Base-by-base conservation (phyloP, 2,329 filamentous ascomycete genomes). In the Microdochium trichocladiopsis region DNA sequence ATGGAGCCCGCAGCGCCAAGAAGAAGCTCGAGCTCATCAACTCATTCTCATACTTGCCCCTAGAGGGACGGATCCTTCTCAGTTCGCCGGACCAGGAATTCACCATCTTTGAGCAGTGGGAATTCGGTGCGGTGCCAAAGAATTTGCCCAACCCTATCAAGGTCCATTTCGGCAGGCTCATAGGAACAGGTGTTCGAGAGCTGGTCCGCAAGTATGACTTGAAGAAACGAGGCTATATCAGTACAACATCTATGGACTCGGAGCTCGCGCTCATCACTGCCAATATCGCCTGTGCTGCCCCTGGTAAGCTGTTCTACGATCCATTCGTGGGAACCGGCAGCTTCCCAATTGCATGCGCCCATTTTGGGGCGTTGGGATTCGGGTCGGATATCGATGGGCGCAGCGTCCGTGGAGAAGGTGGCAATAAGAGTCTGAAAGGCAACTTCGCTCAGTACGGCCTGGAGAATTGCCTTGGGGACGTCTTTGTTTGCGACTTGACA, bases 171-270 rank as follows among this genome's bases (percentile, higher is more conserved):
- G 90, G 89, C 11, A 83, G 91, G 9, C 81, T 82, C 52, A 67
- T 97, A 23, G 85, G 77, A 2, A 72, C 73, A 12, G 86, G 88
- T 2, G 80, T 80, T 2, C 79, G 93, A 47, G 82, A 88, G 51
- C 75, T 86, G 4, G 77, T 89, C 28, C 74, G 80, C 33, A 87
- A 79, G 23, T 95, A 92, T 63, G 91, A 96, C 66, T 77, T 99
- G 22, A 99, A 99, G 76, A 96, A 95, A 70, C 78, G 94, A 25
- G 79, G 80, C 37, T 99, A 99, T 66, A 97, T 99, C 61, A 90
- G 88, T 59, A 97, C 93, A 0, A 99, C 94, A 0, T 94, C 89
- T 47, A 97, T 99, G 94, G 94, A 99, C 66, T 88, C 93, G 0
- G 94, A 97, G 67, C 77, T 99, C 45, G 89, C 91, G 12, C 78